Percentiles rank a stretch among this genome's conserved stretches.
These are phyloP conservation scores for Alternaria gansuensis DNA, from an alignment of 2,329 filamentous ascomycete genomes.

Conservation along the genomic window DNA sequence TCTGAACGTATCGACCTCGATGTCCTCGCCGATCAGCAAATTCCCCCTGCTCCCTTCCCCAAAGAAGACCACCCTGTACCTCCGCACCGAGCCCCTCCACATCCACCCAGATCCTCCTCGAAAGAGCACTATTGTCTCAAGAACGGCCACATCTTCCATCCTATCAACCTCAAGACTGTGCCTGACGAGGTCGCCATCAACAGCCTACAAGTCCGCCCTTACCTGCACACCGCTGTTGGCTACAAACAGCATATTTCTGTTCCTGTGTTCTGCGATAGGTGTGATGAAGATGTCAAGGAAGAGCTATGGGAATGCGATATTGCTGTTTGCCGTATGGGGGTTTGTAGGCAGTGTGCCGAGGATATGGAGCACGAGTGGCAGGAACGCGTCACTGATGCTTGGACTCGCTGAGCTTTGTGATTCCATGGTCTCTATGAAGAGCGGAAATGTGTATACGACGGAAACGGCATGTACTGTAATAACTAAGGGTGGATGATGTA, in stretches of 20 bases:
- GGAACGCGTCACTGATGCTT: conserved; percentile 17
- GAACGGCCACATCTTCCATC: conserved; percentile 35
- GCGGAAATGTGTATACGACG: not conserved
- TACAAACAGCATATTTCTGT: conserved; percentile 31
- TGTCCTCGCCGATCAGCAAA: conserved; percentile 32
- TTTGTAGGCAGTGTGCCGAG: conserved; percentile 32
- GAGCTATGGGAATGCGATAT: conserved; percentile 36
- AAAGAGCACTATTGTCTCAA: conserved; percentile 35
- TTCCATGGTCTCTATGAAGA: not conserved
- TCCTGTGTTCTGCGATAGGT: conserved; percentile 32
- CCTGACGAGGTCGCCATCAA: conserved; percentile 32
- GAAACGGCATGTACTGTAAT: not conserved
- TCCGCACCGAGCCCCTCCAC: not conserved
- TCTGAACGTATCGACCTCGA: conserved; percentile 30
- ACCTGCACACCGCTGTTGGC: conserved; percentile 21
- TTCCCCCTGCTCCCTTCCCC: conserved; percentile 32
- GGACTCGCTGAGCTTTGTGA: not conserved
- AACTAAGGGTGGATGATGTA: not conserved
- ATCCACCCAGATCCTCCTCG: conserved; percentile 8
- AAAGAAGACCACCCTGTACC: conserved; percentile 20
- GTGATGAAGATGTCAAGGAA: conserved; percentile 25
- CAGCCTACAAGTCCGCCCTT: conserved; percentile 28
- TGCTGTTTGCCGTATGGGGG: conserved; percentile 27
- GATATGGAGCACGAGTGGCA: conserved; percentile 32
- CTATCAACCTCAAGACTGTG: conserved; percentile 26